These are phyloP conservation scores for Hibiscus tridactylites DNA, from an alignment of 345 rosid species.

Conservation along the genomic window DNA sequence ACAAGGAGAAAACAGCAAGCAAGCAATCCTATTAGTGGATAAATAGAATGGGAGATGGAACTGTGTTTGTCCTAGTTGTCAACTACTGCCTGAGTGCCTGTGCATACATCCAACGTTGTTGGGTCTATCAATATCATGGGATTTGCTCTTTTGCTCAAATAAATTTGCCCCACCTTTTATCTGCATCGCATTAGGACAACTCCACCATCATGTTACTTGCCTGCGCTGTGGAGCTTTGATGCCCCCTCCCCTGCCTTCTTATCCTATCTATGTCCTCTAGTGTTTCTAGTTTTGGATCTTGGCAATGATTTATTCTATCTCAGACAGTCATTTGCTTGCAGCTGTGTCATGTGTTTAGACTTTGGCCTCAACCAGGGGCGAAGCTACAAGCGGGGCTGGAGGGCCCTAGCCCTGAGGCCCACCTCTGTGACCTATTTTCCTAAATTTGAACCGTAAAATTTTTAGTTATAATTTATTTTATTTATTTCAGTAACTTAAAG, in stretches of 20 bases:
- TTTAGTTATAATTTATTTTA: too few relatives aligned
- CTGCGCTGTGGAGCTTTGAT: conserved; percentile 29
- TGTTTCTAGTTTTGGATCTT: background rate
- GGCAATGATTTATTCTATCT: background rate
- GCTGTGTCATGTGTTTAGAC: background rate
- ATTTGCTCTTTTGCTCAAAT: conserved; percentile 9
- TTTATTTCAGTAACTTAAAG: too few relatives aligned
- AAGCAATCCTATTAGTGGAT: conserved; percentile 42
- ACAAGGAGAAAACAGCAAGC: conserved; percentile 28
- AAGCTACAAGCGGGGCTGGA: too few relatives aligned
- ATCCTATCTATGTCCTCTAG: background rate
- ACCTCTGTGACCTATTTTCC: too few relatives aligned
- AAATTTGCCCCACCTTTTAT: conserved; percentile 30
- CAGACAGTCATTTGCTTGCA: background rate
- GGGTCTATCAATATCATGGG: conserved; percentile 48
- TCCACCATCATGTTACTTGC: conserved; percentile 69
- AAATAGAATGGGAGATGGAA: conserved; percentile 26
- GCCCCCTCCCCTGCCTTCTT: background rate
- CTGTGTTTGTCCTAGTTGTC: conserved; percentile 45
- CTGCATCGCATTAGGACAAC: conserved; percentile 44
- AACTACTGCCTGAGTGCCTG: conserved; percentile 26
- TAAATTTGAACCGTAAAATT: too few relatives aligned
- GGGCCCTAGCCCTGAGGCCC: too few relatives aligned
- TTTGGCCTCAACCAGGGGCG: background rate
- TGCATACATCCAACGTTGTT: conserved; percentile 45